Evolutionary conservation across 441 rosid species (phyloP), one percentile per base, ranked within the genome.

Genomic region (Lepidium campestre): DNA sequence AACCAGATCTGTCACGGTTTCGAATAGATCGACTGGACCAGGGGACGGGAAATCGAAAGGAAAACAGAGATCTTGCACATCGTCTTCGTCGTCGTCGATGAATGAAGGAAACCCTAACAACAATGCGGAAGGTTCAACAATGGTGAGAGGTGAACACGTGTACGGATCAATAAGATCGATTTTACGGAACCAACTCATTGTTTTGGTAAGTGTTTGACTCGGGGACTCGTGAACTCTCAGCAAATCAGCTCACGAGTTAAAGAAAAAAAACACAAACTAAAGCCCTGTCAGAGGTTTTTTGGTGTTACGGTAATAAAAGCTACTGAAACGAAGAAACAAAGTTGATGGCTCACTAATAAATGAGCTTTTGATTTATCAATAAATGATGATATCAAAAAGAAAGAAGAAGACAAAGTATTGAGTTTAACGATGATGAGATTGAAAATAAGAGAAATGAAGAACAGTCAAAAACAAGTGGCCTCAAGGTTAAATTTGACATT

Each of bases 111-210:
- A 82, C 53, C 75, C 44, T 1, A 79, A 40, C 3, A 55, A 35
- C 12, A 59, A 11, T 36, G 77, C 1, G 36, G 70, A 78, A 15
- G 82, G 79, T 23, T 80, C 62, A 68, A 70, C 65, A 75, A 84
- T 61, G 72, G 87, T 29, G 40, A 78, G 41, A 19, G 85, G 79
- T 5, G 82, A 44, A 27, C 84, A 53, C 15, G 55, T 73, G 83
- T 36, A 72, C 6, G 91, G 88, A 10, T 93, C 91, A 72, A 78
- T 29, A 60, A 88, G 62, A 31, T 93, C 89, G 59, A 85, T 27
- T 66, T 80, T 78, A 59, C 85, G 70, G 77, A 75, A 78, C 63
- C 79, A 81, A 65, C 92, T 90, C 97, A 93, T 88, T 19, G 55
- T 44, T 31, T 65, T 31, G 34, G 7, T 19, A 75, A 49, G 76